Conservation (phyloP, 371 early-diverging fungal species). For the Syncephalis fuscata region DNA sequence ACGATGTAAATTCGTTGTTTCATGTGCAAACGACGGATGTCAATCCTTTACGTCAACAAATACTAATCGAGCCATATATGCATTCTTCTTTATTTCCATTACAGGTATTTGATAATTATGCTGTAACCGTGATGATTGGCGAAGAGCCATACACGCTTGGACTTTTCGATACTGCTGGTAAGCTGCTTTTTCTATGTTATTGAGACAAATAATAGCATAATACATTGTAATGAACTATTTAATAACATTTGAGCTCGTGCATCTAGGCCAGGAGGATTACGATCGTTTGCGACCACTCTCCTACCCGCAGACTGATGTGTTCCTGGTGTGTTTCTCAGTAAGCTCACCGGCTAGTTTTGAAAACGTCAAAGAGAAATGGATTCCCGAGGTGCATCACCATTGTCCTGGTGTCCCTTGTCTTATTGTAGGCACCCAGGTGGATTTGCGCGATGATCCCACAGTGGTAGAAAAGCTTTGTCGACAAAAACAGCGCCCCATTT, state of each 20-base stretch:
- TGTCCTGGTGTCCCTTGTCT: constrained; percentile 95
- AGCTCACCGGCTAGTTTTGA: constrained; percentile 86
- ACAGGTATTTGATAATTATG: constrained; percentile 96
- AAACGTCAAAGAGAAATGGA: constrained; percentile 82
- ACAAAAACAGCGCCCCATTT: constrained; percentile 73
- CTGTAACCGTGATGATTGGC: constrained; percentile 97
- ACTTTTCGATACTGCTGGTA: constrained; percentile 94
- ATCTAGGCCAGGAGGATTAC: constrained; percentile 86
- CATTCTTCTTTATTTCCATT: background rate
- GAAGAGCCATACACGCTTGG: constrained; percentile 82
- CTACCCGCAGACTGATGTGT: constrained; percentile 87
- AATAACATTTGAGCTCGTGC: background rate
- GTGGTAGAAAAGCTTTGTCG: constrained; percentile 65
- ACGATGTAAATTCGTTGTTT: background rate
- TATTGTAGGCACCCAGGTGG: constrained; percentile 92
- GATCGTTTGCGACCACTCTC: constrained; percentile 93
- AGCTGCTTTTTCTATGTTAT: constrained; percentile 3
- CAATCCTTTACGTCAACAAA: too few species aligned
- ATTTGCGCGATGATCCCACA: constrained; percentile 78
- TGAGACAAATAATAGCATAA: background rate
- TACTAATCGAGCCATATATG: too few species aligned
- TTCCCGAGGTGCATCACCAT: constrained; percentile 88
- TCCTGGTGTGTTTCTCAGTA: constrained; percentile 94
- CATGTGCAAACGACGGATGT: background rate
- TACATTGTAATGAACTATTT: too few species aligned